phyloP scores from a whole-genome alignment of 2,329 filamentous ascomycete species.

The Talaromyces funiculosus region DNA sequence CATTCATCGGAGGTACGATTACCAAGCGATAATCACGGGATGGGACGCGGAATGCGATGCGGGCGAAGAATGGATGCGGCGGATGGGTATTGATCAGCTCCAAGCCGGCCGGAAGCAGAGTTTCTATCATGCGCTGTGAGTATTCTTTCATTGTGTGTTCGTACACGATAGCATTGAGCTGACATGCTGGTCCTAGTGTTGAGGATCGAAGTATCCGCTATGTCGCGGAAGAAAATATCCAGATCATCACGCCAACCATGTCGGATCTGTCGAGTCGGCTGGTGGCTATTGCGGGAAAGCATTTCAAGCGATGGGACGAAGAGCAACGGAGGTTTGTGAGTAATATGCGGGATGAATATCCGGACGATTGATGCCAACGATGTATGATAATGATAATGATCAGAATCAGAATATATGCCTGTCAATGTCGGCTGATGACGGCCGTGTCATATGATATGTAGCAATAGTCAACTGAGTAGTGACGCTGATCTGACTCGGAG shows the following conservation, averaged over 20 bases:
- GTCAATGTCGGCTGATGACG: background rate
- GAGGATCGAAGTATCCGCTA: constrained; percentile 66
- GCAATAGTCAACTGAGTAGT: background rate
- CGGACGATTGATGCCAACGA: constrained; percentile 59
- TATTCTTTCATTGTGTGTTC: constrained; percentile 21
- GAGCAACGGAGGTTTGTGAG: constrained; percentile 67
- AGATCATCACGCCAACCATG: constrained; percentile 51
- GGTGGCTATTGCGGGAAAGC: constrained; percentile 68
- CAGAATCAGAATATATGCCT: background rate
- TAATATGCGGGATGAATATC: constrained; percentile 76
- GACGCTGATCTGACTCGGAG: background rate
- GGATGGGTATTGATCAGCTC: constrained; percentile 58
- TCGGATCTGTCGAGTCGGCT: constrained; percentile 48
- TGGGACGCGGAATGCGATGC: constrained; percentile 64
- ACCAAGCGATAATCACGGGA: constrained; percentile 77
- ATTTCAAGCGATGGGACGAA: constrained; percentile 80
- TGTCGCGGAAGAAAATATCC: constrained; percentile 76
- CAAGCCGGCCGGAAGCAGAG: constrained; percentile 59
- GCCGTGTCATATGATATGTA: background rate
- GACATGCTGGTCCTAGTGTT: constrained; percentile 43
- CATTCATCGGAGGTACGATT: constrained; percentile 71
- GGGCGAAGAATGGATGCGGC: constrained; percentile 57
- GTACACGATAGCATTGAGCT: background rate
- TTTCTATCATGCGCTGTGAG: constrained; percentile 85
- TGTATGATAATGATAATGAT: background rate